These are phyloP conservation scores for Juglanconis juglandina DNA, from an alignment of 2,329 filamentous ascomycete genomes.

Conservation along the genomic window DNA sequence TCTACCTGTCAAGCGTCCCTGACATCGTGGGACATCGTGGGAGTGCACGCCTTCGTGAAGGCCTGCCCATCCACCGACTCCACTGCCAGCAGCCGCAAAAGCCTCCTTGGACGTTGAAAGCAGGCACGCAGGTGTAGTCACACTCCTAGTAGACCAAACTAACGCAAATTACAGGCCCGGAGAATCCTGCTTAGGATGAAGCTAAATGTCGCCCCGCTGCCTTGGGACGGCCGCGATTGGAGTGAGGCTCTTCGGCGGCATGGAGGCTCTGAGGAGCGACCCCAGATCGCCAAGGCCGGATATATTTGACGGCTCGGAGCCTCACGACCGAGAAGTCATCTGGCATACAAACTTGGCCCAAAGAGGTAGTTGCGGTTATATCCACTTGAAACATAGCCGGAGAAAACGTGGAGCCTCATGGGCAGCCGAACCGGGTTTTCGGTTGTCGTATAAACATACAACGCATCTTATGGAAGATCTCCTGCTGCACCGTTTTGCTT, in stretches of 20 bases:
- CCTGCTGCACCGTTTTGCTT: not conserved
- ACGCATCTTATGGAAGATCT: not conserved
- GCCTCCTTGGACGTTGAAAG: not conserved
- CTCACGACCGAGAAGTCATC: conserved; percentile 13
- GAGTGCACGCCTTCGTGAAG: not conserved
- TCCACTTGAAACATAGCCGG: conserved; percentile 9
- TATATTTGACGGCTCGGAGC: conserved; percentile 16
- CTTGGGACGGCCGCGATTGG: conserved; percentile 8
- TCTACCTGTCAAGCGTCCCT: not conserved
- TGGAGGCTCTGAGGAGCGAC: not conserved
- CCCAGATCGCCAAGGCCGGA: conserved; percentile 4
- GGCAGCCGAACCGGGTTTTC: not conserved
- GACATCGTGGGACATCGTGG: too few relatives aligned
- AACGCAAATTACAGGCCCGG: conserved; percentile 7
- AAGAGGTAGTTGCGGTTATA: conserved; percentile 3
- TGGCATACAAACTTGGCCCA: conserved; percentile 9
- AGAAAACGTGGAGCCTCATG: not conserved
- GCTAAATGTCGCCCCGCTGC: not conserved
- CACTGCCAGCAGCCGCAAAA: not conserved
- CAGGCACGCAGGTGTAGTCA: not conserved
- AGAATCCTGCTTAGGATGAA: not conserved
- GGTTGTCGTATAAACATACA: not conserved
- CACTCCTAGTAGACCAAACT: not conserved
- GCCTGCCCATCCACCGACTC: not conserved
- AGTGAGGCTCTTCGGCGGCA: not conserved